Conservation (phyloP, 208 protist species). For the Porcisia hertigi region DNA sequence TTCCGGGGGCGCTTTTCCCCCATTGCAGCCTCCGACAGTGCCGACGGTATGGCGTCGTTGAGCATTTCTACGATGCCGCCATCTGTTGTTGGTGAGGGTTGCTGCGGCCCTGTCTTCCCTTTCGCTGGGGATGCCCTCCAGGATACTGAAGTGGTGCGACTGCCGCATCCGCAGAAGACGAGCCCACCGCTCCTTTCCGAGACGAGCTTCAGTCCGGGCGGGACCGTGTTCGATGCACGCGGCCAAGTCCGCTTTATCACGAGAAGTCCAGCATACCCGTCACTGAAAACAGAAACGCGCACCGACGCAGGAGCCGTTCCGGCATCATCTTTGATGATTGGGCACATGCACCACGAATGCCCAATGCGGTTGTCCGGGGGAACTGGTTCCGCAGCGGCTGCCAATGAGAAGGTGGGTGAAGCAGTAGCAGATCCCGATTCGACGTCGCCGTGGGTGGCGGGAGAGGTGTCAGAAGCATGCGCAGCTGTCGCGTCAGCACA, state of each 20-base stretch:
- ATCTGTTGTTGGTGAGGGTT: neutral
- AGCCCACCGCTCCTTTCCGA: neutral
- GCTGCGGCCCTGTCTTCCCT: neutral
- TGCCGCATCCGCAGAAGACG: neutral
- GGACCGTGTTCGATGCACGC: neutral
- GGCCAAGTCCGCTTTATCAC: neutral
- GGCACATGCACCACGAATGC: neutral
- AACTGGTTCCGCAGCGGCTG: neutral
- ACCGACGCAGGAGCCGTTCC: neutral
- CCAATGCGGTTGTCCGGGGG: no score
- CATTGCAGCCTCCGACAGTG: constrained; percentile 4
- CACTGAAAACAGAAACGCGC: neutral
- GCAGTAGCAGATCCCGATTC: neutral
- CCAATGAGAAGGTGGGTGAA: neutral
- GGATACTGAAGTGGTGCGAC: neutral
- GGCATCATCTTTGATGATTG: neutral
- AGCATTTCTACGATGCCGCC: constrained; percentile 5
- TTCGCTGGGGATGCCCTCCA: neutral
- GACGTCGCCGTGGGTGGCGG: neutral
- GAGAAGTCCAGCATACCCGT: neutral
- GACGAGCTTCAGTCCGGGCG: neutral
- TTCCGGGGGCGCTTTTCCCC: constrained; percentile 2
- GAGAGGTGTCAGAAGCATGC: neutral
- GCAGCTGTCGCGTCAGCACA: neutral
- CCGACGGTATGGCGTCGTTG: neutral